These are phyloP conservation scores for Gyromitra esculenta DNA, from an alignment of 2,329 filamentous ascomycete genomes.

Conservation along the genomic window DNA sequence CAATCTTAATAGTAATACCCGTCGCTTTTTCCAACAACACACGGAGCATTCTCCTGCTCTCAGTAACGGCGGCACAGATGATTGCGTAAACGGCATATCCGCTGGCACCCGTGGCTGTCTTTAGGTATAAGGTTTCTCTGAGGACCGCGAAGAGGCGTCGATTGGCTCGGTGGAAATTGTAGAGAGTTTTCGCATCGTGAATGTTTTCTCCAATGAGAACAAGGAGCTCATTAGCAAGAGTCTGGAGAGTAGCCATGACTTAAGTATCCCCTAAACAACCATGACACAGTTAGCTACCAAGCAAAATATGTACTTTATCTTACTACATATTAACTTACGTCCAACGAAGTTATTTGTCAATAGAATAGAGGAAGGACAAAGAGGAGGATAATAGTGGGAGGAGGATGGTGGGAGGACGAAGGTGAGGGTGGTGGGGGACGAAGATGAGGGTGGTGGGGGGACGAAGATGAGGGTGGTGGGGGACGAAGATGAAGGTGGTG, in stretches of 20 bases:
- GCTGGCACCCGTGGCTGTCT: background rate
- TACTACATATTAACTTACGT: background rate
- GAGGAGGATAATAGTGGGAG: too few relatives aligned
- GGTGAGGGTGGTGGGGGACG: background rate
- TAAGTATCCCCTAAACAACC: background rate
- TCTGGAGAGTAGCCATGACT: background rate
- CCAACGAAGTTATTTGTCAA: too few relatives aligned
- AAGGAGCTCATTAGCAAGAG: slow-evolving; percentile 23
- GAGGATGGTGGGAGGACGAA: background rate
- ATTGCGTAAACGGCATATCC: background rate
- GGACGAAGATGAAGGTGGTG: too few relatives aligned
- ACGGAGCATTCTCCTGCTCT: slow-evolving; percentile 20
- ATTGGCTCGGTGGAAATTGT: slow-evolving; percentile 18
- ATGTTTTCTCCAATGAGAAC: slow-evolving; percentile 19
- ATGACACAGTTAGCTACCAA: background rate
- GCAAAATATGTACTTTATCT: background rate
- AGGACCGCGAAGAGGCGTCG: slow-evolving; percentile 16
- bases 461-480: too few relatives aligned
- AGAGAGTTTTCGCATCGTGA: slow-evolving; percentile 7
- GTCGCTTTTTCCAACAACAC: slow-evolving; percentile 15
- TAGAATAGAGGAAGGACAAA: too few relatives aligned
- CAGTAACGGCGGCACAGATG: slow-evolving; percentile 6
- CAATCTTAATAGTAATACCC: slow-evolving; percentile 4
- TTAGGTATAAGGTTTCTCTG: background rate
- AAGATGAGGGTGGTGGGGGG: too few relatives aligned